Base-by-base conservation (phyloP, 345 rosid species). In the Raphanus raphanistrum region DNA sequence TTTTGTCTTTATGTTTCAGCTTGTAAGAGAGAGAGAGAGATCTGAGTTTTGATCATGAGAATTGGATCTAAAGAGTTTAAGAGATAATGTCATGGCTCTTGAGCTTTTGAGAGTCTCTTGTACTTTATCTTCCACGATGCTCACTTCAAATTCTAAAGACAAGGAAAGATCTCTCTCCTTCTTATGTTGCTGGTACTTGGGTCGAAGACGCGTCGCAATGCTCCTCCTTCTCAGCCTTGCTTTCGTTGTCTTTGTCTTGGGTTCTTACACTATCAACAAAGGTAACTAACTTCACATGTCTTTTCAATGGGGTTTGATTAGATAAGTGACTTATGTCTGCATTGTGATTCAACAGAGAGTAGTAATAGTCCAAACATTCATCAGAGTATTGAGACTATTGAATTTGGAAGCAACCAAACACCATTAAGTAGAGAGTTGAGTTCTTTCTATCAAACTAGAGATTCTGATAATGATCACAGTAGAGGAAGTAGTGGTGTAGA, bases 121-220 rank as follows among this genome's bases (percentile, higher is more conserved):
- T 64, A n/a, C 60, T 29, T 70, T 64, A 21, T 6, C 28, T 27
- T 29, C 84, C 26, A 86, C 90, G 85, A 84, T 81, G 87, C 81
- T 85, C 33, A 63, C 84, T 54, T 63, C 87, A 16, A 83, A 82
- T 75, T 81, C 84, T 58, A 86, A 88, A 87, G 97, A 93, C 71
- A 94, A 89, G 84, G 94, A 90, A 43, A 88, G 82, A 70, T 59
- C 84, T 66, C 80, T 83, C 78, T 84, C 86, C 15, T 80, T 78
- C 45, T 59, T 89, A 69, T 89, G 87, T 74, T 90, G 81, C 79
- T 82, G 89, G 72, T 88, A 71, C 74, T 73, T 87, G 58, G 88
- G 90, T 16, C 82, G 90, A 2, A 84, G 84, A 81, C 87, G 82
- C 74, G 89, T 91, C 2, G 88, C 90, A 66, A 87, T 94, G 93